These are phyloP conservation scores for Ceratobasidium sp. DNA, from an alignment of 1,284 basidiomycete genomes.

Conservation along the genomic window DNA sequence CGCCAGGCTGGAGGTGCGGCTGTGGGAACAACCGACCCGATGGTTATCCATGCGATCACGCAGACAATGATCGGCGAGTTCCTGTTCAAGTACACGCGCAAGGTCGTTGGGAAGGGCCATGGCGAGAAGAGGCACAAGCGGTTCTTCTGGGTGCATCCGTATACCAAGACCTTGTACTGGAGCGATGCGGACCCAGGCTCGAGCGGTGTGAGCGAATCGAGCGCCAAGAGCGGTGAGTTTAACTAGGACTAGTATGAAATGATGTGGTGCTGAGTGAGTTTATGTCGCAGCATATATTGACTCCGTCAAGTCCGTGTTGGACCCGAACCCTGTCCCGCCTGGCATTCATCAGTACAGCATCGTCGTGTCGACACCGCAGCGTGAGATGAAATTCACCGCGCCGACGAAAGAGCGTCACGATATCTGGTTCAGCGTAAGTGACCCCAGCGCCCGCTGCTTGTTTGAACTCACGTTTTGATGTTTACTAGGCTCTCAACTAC, in stretches of 20 bases:
- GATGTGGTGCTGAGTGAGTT: neutral
- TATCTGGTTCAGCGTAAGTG: constrained; percentile 89
- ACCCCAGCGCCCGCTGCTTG: constrained; percentile 13
- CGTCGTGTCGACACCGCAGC: constrained; percentile 89
- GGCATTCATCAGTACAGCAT: constrained; percentile 94
- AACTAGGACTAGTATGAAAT: constrained; percentile 13
- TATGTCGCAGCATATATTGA: constrained; percentile 90
- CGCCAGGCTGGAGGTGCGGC: constrained; percentile 38
- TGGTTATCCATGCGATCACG: constrained; percentile 94
- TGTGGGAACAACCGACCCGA: constrained; percentile 79
- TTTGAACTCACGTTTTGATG: constrained; percentile 27
- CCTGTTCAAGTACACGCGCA: constrained; percentile 96
- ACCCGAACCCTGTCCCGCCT: constrained; percentile 93
- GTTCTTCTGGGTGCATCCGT: constrained; percentile 99
- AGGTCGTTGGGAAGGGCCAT: constrained; percentile 90
- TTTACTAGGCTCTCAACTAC: constrained; percentile 81
- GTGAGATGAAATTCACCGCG: constrained; percentile 98
- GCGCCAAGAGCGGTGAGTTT: constrained; percentile 93
- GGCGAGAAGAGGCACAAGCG: constrained; percentile 92
- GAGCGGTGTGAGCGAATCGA: constrained; percentile 87
- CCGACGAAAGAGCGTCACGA: constrained; percentile 95
- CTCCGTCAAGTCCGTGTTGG: constrained; percentile 88
- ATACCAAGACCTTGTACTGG: constrained; percentile 99
- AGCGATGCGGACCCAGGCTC: constrained; percentile 94
- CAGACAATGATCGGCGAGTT: constrained; percentile 99